A percentile compares a stretch with the other conserved stretches of the same genome.
phyloP scores from a whole-genome alignment of 2,329 filamentous ascomycete genomes.

The Bisporella sp. region DNA sequence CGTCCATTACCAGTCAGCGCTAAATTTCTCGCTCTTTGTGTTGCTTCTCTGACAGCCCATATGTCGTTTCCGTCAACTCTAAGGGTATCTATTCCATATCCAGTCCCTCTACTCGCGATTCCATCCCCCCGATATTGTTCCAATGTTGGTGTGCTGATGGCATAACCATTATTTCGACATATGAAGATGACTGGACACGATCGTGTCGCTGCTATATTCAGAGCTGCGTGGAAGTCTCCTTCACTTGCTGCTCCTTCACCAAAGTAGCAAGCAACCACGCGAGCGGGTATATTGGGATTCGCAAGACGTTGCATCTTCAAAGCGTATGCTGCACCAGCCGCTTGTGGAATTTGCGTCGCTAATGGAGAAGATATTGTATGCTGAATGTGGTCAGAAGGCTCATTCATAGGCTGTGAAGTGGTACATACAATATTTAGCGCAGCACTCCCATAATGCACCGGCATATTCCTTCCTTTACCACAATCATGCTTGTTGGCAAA shows the following conservation, averaged over 20 bases:
- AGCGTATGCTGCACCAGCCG: constrained; percentile 79
- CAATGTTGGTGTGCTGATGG: constrained; percentile 81
- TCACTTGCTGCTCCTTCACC: constrained; percentile 87
- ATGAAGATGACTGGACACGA: constrained; percentile 86
- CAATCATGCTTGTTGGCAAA: constrained; percentile 80
- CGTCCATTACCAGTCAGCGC: constrained; percentile 22
- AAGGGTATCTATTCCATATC: constrained; percentile 92
- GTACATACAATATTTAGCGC: constrained; percentile 71
- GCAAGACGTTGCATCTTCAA: constrained; percentile 73
- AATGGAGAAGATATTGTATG: constrained; percentile 82
- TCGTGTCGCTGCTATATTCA: constrained; percentile 85
- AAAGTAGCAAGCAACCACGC: constrained; percentile 78
- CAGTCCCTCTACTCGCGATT: constrained; percentile 78
- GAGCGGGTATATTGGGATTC: constrained; percentile 58
- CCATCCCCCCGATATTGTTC: constrained; percentile 91
- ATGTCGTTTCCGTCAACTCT: constrained; percentile 93
- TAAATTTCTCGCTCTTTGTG: constrained; percentile 71
- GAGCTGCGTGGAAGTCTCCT: constrained; percentile 84
- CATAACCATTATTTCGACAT: constrained; percentile 89
- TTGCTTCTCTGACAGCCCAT: constrained; percentile 78
- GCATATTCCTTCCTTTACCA: constrained; percentile 89
- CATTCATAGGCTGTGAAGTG: neutral
- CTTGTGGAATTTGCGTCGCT: constrained; percentile 85
- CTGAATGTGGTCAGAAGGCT: constrained; percentile 30
- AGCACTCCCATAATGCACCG: constrained; percentile 85